Evolutionary conservation across 2,329 filamentous ascomycete species (phyloP).

Genomic region (Plectosphaerella cucumerina): DNA sequence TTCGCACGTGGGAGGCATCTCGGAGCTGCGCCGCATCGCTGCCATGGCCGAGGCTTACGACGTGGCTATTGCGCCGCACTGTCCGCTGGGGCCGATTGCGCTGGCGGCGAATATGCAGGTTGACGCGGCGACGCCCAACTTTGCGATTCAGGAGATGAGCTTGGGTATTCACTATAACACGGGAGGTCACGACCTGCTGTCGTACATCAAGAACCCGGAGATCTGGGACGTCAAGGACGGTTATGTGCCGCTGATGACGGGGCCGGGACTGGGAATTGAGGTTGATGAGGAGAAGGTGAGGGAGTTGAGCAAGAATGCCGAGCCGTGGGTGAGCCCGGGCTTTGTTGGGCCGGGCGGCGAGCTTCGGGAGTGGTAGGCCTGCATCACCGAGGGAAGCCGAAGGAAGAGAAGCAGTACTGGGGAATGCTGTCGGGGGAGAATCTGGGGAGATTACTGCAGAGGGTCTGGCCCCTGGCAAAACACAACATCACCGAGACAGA

Average conservation of each 20-base stretch:
- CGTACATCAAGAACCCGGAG: slow-evolving; percentile 60
- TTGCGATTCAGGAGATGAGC: slow-evolving; percentile 74
- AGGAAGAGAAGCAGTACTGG: too few relatives aligned
- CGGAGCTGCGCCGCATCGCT: slow-evolving; percentile 65
- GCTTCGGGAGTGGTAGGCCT: slow-evolving; percentile 64
- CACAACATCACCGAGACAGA: too few relatives aligned
- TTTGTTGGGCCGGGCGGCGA: slow-evolving; percentile 66
- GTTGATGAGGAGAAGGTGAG: slow-evolving; percentile 66
- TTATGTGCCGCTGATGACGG: slow-evolving; percentile 56
- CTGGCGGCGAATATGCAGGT: slow-evolving; percentile 69
- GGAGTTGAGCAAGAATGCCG: slow-evolving; percentile 50
- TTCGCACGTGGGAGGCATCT: slow-evolving; percentile 67
- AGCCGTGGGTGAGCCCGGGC: slow-evolving; percentile 62
- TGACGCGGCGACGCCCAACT: slow-evolving; percentile 57
- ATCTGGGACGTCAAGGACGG: slow-evolving; percentile 66
- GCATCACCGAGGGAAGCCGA: not conserved
- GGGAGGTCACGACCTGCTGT: slow-evolving; percentile 59
- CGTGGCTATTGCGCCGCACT: slow-evolving; percentile 69
- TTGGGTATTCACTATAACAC: slow-evolving; percentile 77
- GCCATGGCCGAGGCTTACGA: slow-evolving; percentile 71
- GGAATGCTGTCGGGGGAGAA: too few relatives aligned
- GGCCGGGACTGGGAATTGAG: slow-evolving; percentile 64
- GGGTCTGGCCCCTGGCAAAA: too few relatives aligned
- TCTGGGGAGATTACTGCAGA: too few relatives aligned
- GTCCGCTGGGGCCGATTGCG: slow-evolving; percentile 68